Base-by-base conservation (phyloP, 306 rosid species). In the Potentilla sterilis region DNA sequence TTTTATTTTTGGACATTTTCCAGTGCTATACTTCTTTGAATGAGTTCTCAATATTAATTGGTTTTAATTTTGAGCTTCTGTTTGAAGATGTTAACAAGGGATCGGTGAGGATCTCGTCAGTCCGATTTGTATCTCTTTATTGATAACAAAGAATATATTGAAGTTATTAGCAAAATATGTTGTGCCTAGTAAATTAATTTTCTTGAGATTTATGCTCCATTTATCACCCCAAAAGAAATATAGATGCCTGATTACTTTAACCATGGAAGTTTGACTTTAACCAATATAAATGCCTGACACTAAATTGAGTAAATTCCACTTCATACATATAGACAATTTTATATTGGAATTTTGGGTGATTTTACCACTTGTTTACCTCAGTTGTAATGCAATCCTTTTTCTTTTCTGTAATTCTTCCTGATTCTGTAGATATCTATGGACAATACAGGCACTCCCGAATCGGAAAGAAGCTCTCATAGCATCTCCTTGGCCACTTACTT, bases 401-500 rank as follows among this genome's bases (percentile, higher is more conserved):
- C 2, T 13, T 3, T 38, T 37, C 41, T 16, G n/a, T 54, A 72
- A 24, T 24, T n/a, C 44, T 57, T 58, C 32, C 13, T 4, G 47
- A 9, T 41, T 24, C 35, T 47, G 12, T 49, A 48, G 10, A 41
- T 13, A 22, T 15, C 15, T 65, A 9, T 58, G 24, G 67, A 58
- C 24, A 67, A 65, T 78, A 81, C 84, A 94, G 98, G 96, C 98
- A 78, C 96, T 91, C 49, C 98, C 98, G 58, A 49, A 86, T 78
- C 81, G 92, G 58, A 85, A 86, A 85, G 89, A 86, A 67, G 97
- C 97, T 77, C 91, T 94, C 70, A 90, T 94, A 44, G 82, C 86
- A 65, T 86, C 98, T 61, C 89, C 91, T 61, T 90, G 98, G 98
- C 98, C 98, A 40, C 80, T 86, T 82, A 87, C 80, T 71, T 86